phyloP scores from a whole-genome alignment of 768 basidiomycete species.

The Vishniacozyma victoriae region DNA sequence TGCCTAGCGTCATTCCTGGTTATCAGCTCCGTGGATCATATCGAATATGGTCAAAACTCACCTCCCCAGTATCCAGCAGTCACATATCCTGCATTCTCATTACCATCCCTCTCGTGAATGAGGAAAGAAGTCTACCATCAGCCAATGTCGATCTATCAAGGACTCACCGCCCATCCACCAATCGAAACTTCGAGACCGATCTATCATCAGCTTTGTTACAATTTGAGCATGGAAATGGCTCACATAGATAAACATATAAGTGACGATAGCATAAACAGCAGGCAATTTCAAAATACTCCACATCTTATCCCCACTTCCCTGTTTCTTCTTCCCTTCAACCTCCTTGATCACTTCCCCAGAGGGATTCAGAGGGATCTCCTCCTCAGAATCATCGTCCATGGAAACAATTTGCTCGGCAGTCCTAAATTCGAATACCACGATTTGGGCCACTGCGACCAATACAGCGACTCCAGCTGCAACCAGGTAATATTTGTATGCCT shows the following conservation, averaged over 20 bases:
- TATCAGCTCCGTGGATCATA: not conserved
- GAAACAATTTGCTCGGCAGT: constrained; percentile 59
- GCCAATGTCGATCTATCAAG: constrained; percentile 10
- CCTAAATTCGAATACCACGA: constrained; percentile 62
- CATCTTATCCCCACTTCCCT: constrained; percentile 35
- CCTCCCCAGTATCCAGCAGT: constrained; percentile 47
- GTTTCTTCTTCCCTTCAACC: constrained; percentile 1
- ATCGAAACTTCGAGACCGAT: constrained; percentile 48
- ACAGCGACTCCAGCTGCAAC: constrained; percentile 63
- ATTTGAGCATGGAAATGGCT: not conserved
- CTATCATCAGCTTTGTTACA: constrained; percentile 8
- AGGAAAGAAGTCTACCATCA: constrained; percentile 31
- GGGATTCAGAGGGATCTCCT: not conserved
- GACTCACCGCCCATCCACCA: constrained; percentile 43
- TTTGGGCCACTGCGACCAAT: constrained; percentile 55
- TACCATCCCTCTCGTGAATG: constrained; percentile 28
- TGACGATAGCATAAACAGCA: constrained; percentile 39
- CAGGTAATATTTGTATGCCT: constrained; percentile 60
- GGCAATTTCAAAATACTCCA: constrained; percentile 35
- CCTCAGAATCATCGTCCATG: constrained; percentile 1
- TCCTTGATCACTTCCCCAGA: not conserved
- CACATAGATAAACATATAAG: constrained; percentile 47
- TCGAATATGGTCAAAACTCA: constrained; percentile 2
- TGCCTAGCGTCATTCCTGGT: constrained; percentile 52
- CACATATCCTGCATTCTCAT: constrained; percentile 41